phyloP scores from a whole-genome alignment of 1,139 yeast genomes.

The Candida sp. region DNA sequence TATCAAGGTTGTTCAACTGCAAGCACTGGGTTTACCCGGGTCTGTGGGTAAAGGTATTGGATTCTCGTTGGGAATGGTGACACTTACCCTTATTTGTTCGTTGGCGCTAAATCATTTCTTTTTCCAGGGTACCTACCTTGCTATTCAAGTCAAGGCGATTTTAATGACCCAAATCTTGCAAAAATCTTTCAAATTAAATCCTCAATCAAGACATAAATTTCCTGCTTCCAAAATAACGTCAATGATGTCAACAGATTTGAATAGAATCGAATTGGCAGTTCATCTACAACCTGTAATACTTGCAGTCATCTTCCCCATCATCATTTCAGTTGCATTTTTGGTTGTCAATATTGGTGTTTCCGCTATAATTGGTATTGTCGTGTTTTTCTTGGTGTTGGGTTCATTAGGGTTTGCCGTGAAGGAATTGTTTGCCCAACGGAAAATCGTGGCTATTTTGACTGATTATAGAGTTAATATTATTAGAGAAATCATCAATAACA shows the following conservation, averaged over 20 bases:
- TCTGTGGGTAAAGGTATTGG: slow-evolving; percentile 27
- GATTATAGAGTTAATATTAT: slow-evolving; percentile 59
- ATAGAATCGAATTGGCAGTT: slow-evolving; percentile 33
- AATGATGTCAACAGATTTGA: slow-evolving; percentile 35
- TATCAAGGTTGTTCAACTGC: slow-evolving; percentile 24
- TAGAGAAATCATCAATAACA: slow-evolving; percentile 61
- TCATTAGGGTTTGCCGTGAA: slow-evolving; percentile 35
- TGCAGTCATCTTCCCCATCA: slow-evolving; percentile 27
- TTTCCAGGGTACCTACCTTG: slow-evolving; percentile 36
- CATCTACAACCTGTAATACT: slow-evolving; percentile 27
- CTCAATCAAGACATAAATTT: slow-evolving; percentile 55
- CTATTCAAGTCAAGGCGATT: slow-evolving; percentile 66
- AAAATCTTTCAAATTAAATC: slow-evolving; percentile 61
- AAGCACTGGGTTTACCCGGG: slow-evolving; percentile 17
- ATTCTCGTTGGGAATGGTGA: slow-evolving; percentile 23
- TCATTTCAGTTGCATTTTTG: slow-evolving; percentile 28
- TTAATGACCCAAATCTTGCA: slow-evolving; percentile 63
- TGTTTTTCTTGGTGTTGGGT: slow-evolving; percentile 29
- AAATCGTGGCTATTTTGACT: slow-evolving; percentile 44
- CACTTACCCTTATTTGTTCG: slow-evolving; percentile 18
- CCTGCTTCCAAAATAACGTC: slow-evolving; percentile 70
- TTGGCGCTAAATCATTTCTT: slow-evolving; percentile 24
- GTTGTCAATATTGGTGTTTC: slow-evolving; percentile 56
- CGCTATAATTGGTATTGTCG: slow-evolving; percentile 61
- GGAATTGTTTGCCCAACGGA: slow-evolving; percentile 40